Conservation (phyloP, 2,329 filamentous ascomycete species). For the Ceratocystis huliohia region DNA sequence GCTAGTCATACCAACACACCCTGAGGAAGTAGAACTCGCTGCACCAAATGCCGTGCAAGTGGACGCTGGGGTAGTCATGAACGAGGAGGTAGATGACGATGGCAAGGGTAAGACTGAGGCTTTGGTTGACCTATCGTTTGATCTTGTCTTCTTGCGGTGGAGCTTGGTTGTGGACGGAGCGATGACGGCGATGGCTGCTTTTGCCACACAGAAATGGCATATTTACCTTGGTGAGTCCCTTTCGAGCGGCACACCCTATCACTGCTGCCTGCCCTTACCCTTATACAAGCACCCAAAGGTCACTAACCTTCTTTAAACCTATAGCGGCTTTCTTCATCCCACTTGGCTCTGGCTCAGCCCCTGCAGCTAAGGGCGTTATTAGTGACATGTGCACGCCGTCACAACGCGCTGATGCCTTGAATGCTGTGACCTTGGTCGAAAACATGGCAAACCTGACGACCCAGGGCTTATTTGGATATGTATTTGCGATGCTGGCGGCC, state of each 20-base stretch:
- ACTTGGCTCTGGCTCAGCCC: conserved; percentile 55
- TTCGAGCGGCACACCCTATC: too few relatives aligned
- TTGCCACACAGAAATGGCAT: conserved; percentile 52
- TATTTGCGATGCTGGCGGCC: conserved; percentile 51
- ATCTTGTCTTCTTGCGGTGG: conserved; percentile 54
- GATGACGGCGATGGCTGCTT: conserved; percentile 49
- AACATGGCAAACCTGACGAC: conserved; percentile 53
- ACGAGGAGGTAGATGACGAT: conserved; percentile 28
- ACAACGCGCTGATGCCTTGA: conserved; percentile 52
- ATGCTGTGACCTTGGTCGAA: conserved; percentile 57
- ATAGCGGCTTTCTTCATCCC: conserved; percentile 50
- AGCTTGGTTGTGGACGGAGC: conserved; percentile 52
- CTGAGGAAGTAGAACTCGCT: conserved; percentile 33
- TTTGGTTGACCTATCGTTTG: conserved; percentile 39
- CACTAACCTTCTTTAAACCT: neutral
- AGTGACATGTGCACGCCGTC: conserved; percentile 53
- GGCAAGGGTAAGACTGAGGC: conserved; percentile 27
- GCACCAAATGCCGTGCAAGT: conserved; percentile 37
- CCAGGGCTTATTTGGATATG: conserved; percentile 51
- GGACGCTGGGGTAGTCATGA: conserved; percentile 26
- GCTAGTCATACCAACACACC: conserved; percentile 29
- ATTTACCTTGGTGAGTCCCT: conserved; percentile 44
- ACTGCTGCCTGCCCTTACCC: neutral
- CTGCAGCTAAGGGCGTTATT: conserved; percentile 61
- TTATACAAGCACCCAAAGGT: neutral